Conservation (phyloP, 2,329 filamentous ascomycete genomes). For the Chalaropsis ovoidea region DNA sequence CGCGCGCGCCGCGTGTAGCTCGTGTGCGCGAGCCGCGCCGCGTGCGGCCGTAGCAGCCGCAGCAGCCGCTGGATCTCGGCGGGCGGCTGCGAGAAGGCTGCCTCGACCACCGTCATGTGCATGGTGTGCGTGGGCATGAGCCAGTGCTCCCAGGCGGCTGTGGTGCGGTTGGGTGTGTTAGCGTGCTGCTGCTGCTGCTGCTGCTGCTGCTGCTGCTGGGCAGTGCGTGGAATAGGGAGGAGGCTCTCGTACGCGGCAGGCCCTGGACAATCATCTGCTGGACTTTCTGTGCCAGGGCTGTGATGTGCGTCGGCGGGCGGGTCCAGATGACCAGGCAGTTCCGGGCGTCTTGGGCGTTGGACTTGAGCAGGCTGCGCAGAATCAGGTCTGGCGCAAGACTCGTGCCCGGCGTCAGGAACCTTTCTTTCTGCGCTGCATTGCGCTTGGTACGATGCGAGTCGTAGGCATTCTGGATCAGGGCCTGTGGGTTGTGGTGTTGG, state of each 20-base stretch:
- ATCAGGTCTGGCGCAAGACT: slow-evolving; percentile 53
- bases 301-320: slow-evolving; percentile 62
- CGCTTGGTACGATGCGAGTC: slow-evolving; percentile 61
- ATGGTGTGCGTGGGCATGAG: slow-evolving; percentile 68
- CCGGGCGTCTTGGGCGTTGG: slow-evolving; percentile 60
- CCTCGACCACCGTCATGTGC: slow-evolving; percentile 77
- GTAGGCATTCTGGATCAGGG: slow-evolving; percentile 62
- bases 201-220: too few species aligned
- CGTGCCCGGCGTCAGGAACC: slow-evolving; percentile 55
- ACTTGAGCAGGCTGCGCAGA: slow-evolving; percentile 24
- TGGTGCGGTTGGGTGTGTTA: too few species aligned
- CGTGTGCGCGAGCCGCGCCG: slow-evolving; percentile 54
- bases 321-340: slow-evolving; percentile 86
- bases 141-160: slow-evolving; percentile 56
- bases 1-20: slow-evolving; percentile 58
- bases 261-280: slow-evolving; percentile 55
- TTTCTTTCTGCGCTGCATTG: slow-evolving; percentile 64
- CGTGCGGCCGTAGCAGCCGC: slow-evolving; percentile 43
- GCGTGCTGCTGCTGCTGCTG: too few species aligned
- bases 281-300: slow-evolving; percentile 55
- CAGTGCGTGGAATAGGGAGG: not conserved
- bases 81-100: slow-evolving; percentile 67
- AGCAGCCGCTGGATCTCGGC: slow-evolving; percentile 57
- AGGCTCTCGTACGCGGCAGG: slow-evolving; percentile 51
- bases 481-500: slow-evolving; percentile 30